A percentile compares a stretch with the other conserved stretches of the same genome.
Evolutionary conservation across 2,329 filamentous ascomycete species (phyloP).

Genomic region (Fusarium lateritium): DNA sequence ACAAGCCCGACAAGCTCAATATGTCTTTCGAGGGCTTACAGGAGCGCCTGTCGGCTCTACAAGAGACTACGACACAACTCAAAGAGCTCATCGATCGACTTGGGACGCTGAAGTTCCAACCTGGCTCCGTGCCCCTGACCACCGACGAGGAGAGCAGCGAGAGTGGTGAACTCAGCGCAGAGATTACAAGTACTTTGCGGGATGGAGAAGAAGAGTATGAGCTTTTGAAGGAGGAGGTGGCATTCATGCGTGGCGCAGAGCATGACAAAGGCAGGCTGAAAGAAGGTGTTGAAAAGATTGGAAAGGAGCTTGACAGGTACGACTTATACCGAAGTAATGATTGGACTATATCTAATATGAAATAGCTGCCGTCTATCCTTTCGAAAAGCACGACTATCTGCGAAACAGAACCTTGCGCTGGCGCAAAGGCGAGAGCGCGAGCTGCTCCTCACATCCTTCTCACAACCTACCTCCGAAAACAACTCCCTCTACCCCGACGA

Average conservation of each 20-base stretch:
- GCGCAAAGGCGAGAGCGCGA: slow-evolving; percentile 84
- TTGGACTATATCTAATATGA: slow-evolving; percentile 16
- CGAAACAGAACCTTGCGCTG: slow-evolving; percentile 80
- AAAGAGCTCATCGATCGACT: slow-evolving; percentile 72
- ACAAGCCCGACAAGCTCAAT: slow-evolving; percentile 14
- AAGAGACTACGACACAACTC: slow-evolving; percentile 73
- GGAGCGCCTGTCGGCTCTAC: slow-evolving; percentile 71
- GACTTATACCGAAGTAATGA: slow-evolving; percentile 8
- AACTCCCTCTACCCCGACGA: slow-evolving; percentile 50
- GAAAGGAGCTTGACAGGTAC: slow-evolving; percentile 80
- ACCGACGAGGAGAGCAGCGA: slow-evolving; percentile 66
- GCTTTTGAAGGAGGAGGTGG: slow-evolving; percentile 81
- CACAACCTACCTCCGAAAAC: slow-evolving; percentile 58
- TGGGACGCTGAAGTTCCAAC: slow-evolving; percentile 70
- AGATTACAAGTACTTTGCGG: slow-evolving; percentile 84
- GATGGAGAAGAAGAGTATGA: slow-evolving; percentile 89
- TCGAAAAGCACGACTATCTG: slow-evolving; percentile 84
- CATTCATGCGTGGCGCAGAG: slow-evolving; percentile 71
- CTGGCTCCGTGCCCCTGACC: slow-evolving; percentile 68
- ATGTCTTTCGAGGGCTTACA: slow-evolving; percentile 74
- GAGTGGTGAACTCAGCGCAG: slow-evolving; percentile 80
- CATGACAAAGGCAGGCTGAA: slow-evolving; percentile 76
- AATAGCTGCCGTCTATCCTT: slow-evolving; percentile 75
- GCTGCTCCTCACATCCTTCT: slow-evolving; percentile 78
- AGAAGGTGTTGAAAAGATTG: slow-evolving; percentile 76